These are phyloP conservation scores for Pseudogymnoascus sp. DNA, from an alignment of 2,329 filamentous ascomycete species.

Conservation along the genomic window DNA sequence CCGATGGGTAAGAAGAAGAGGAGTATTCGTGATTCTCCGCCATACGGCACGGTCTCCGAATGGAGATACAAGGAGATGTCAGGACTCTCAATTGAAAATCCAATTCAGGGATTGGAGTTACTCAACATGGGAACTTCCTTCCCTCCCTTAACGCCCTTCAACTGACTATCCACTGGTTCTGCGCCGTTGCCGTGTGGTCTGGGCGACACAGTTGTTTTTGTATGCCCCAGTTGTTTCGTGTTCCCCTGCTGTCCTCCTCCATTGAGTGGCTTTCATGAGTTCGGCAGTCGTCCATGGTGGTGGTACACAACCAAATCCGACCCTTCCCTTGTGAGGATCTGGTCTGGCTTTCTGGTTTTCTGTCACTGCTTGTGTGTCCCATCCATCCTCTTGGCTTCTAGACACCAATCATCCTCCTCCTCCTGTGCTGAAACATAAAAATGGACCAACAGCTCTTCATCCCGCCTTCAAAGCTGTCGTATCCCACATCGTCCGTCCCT, in stretches of 20 bases:
- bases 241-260: not conserved
- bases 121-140: not conserved
- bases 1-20: not conserved
- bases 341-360: not conserved
- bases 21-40: not conserved
- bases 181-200: not conserved
- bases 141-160: not conserved
- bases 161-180: not conserved
- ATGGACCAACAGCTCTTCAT: not conserved
- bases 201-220: not conserved
- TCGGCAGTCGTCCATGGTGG: not conserved
- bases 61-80: not conserved
- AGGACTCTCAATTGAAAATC: not conserved
- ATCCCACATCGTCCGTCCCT: not conserved
- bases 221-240: not conserved
- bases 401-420: not conserved
- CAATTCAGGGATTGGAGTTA: slow-evolving; percentile 2
- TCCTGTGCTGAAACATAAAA: not conserved
- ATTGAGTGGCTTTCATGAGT: not conserved
- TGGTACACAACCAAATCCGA: not conserved
- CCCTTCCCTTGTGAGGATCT: not conserved
- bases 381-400: not conserved
- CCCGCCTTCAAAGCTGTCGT: not conserved
- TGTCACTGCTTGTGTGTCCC: not conserved
- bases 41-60: not conserved